Evolutionary conservation across 345 rosid genomes (phyloP).

Genomic region (Brassica cretica): DNA sequence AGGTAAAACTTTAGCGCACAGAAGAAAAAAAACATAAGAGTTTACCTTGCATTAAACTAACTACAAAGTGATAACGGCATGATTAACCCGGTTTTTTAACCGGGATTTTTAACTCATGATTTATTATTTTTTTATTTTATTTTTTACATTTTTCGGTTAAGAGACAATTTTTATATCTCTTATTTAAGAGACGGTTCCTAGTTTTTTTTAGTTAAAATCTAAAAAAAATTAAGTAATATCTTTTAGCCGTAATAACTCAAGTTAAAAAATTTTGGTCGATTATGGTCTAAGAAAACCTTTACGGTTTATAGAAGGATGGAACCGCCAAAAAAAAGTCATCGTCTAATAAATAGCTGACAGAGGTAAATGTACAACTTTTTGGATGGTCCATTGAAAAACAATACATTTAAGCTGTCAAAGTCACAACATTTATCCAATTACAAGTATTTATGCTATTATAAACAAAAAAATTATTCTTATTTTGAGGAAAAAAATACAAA

Average conservation of each 20-base stretch:
- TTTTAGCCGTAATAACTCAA: no score
- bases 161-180: no score
- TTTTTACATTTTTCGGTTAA: no score
- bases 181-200: no score
- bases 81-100: no score
- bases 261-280: no score
- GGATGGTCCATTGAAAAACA: background rate
- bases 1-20: conserved; percentile 1
- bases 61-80: background rate
- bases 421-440: conserved; percentile 22
- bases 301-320: conserved; percentile 9
- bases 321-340: conserved; percentile 20
- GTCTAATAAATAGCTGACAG: conserved; percentile 28
- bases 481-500: background rate
- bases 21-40: background rate
- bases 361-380: conserved; percentile 11
- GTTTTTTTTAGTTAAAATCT: no score
- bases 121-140: no score
- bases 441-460: background rate
- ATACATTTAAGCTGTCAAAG: conserved; percentile 15
- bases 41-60: background rate
- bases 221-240: no score
- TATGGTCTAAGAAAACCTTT: no score
- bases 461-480: background rate
- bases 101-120: no score